Base-by-base conservation (phyloP, 306 rosid genomes). In the Dryas octopetala region DNA sequence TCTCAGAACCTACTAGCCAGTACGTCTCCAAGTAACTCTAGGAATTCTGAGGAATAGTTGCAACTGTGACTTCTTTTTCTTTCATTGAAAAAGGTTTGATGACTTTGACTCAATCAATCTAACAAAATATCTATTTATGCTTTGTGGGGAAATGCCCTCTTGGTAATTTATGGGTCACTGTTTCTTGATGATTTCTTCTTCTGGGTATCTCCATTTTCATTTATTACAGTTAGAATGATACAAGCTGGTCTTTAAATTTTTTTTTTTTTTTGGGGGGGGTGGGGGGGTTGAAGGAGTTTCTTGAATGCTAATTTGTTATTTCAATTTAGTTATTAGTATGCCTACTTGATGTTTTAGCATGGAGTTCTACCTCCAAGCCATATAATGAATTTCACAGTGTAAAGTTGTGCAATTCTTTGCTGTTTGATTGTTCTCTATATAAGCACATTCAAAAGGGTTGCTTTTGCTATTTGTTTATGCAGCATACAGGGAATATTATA, bases 381-480 rank as follows among this genome's bases (percentile, higher is more conserved):
- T 32, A 5, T 66, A 4, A 17, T 10, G 64, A 71, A 54, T 23
- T 55, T 54, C 51, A 44, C 10, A 1, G 41, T 71, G 23, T 11
- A 53, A 26, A 12, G 46, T 70, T 79, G 14, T 14, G 44, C 13
- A 9, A 57, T 15, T 55, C 46, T 7, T 62, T 43, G 4, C 59
- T 44, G 17, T 60, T 55, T 61, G 10, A 68, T 49, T 44, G 7
- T 54, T 14, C 50, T 75, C 12, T 26, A 40, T 23, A 16, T 50
- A 51, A 32, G 58, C 6, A 15, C 19, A 43, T 51, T 66, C 71
- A 23, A 68, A 2, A 62, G 13, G 59, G 64, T 38, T 41, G 59
- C 61, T 28, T 65, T 75, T 75, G 72, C 63, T 76, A 50, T 78
- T 59, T 67, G 50, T 76, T 72, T 69, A 9, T 45, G 74, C 84